Evolutionary conservation across 2,329 filamentous ascomycete species (phyloP).

Genomic region (Hypomyces rosellus): DNA sequence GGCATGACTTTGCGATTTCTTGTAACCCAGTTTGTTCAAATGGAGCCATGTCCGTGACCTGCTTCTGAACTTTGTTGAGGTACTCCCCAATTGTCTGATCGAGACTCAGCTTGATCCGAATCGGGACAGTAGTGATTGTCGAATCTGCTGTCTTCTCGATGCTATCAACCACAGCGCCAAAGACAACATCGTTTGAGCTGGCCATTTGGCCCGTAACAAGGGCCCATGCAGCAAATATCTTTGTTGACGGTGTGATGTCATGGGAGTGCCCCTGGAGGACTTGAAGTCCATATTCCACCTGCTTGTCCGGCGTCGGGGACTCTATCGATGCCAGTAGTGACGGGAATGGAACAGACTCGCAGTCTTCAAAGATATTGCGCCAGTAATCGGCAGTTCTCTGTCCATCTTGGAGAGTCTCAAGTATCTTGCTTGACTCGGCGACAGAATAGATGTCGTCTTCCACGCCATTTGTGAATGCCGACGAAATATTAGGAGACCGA

Average conservation of each 20-base stretch:
- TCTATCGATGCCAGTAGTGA: background rate
- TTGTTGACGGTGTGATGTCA: background rate
- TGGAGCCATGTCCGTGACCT: slow-evolving; percentile 2
- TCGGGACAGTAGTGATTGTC: slow-evolving; percentile 18
- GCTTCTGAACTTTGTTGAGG: background rate
- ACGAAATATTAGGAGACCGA: no score
- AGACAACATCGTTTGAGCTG: slow-evolving; percentile 11
- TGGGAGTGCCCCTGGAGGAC: no score
- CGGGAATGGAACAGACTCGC: background rate
- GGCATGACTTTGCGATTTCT: background rate
- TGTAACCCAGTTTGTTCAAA: slow-evolving; percentile 3
- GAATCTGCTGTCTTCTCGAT: slow-evolving; percentile 14
- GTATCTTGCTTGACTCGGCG: no score
- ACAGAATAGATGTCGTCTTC: no score
- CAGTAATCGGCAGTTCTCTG: background rate
- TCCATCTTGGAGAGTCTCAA: no score
- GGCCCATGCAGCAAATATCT: background rate
- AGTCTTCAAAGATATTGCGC: background rate
- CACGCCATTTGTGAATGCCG: no score
- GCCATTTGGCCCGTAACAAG: background rate
- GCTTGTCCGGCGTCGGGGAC: background rate
- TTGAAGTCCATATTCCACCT: background rate
- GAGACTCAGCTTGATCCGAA: background rate
- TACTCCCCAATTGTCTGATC: background rate
- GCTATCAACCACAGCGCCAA: slow-evolving; percentile 16